Evolutionary conservation across 2,329 filamentous ascomycete genomes (phyloP), one percentile per base, ranked within the genome.

Genomic region (Lachnellula suecica): DNA sequence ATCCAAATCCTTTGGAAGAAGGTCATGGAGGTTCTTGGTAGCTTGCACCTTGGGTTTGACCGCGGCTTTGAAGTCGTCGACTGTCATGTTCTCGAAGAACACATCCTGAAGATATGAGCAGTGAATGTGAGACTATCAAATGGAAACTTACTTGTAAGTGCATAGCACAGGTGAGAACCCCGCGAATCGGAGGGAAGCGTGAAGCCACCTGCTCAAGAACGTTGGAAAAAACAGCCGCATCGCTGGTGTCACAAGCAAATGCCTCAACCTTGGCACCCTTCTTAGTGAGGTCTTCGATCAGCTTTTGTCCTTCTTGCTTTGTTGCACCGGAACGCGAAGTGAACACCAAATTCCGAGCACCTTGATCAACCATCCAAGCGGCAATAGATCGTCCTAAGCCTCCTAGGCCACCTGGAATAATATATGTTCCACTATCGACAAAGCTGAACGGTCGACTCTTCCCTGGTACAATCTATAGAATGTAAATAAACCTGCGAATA

Each of bases 161-260:
- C 74, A 77, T 77, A 10, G 73, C 71, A 25, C 70, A 70, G 46
- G 76, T 73, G 13, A 77, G 65, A 17, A 74, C 64, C 40, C 75
- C 75, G 17, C 69, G 67, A 22, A 78, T 65, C 0, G 71, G 70
- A 47, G 72, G 71, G 64, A 31, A 56, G 54, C 10, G 46, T 46
- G 4, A 59, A 59, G 59, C 68, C 60, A 50, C 44, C 47, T 3
- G 55, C 57, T 35, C 65, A 56, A 41, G 53, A 57, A 11, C 62
- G 53, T n/a, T 63, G 62, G 50, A 19, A 29, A 29, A 13, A 7
- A 29, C 52, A 2, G 72, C 61, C 3, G 65, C 59, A n/a, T 73
- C 67, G 2, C 73, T 70, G 2, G 81, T 74, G 48, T 83, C 74
- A 63, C 79, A 81, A 34, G 63, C 61, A 19, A 63, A 54, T 15